Conservation (phyloP, 768 basidiomycete genomes). For the Mycena maculata region DNA sequence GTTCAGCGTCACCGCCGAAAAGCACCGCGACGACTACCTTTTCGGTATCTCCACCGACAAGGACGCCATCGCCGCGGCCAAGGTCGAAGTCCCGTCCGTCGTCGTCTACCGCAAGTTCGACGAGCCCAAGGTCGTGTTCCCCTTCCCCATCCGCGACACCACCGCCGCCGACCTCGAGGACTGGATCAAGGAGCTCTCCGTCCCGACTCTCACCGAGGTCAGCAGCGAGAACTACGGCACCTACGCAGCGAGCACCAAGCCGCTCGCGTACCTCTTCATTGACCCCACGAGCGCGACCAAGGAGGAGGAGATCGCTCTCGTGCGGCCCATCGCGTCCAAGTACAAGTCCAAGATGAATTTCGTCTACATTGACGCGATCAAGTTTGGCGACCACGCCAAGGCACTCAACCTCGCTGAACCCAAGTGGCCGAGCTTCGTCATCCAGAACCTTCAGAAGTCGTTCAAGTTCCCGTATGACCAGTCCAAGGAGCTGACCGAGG, state of each 20-base stretch:
- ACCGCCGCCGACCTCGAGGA: slow-evolving; percentile 71
- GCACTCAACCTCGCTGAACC: slow-evolving; percentile 87
- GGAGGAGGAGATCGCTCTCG: slow-evolving; percentile 70
- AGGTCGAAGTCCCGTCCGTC: slow-evolving; percentile 83
- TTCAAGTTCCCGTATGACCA: slow-evolving; percentile 92
- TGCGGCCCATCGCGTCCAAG: slow-evolving; percentile 83
- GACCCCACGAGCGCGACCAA: slow-evolving; percentile 79
- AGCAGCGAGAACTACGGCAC: slow-evolving; percentile 91
- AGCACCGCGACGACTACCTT: slow-evolving; percentile 92
- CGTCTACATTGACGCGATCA: slow-evolving; percentile 96
- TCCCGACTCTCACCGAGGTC: slow-evolving; percentile 93
- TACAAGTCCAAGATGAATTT: slow-evolving; percentile 94
- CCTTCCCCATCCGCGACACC: slow-evolving; percentile 68
- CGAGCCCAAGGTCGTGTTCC: slow-evolving; percentile 78
- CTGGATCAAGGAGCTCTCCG: slow-evolving; percentile 86
- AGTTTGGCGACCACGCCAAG: slow-evolving; percentile 96
- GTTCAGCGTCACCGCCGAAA: slow-evolving; percentile 85
- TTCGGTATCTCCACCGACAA: slow-evolving; percentile 89
- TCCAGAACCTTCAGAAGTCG: slow-evolving; percentile 87
- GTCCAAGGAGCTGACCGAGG: slow-evolving; percentile 66
- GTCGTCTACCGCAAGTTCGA: slow-evolving; percentile 95
- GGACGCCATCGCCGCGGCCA: slow-evolving; percentile 73
- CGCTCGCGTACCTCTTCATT: slow-evolving; percentile 94
- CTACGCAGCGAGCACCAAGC: slow-evolving; percentile 86
- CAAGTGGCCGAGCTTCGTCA: slow-evolving; percentile 94